Evolutionary conservation across 495 filamentous ascomycete genomes (phyloP), one percentile per base, ranked within the genome.

Genomic region (Aspergillus coremiiformis): DNA sequence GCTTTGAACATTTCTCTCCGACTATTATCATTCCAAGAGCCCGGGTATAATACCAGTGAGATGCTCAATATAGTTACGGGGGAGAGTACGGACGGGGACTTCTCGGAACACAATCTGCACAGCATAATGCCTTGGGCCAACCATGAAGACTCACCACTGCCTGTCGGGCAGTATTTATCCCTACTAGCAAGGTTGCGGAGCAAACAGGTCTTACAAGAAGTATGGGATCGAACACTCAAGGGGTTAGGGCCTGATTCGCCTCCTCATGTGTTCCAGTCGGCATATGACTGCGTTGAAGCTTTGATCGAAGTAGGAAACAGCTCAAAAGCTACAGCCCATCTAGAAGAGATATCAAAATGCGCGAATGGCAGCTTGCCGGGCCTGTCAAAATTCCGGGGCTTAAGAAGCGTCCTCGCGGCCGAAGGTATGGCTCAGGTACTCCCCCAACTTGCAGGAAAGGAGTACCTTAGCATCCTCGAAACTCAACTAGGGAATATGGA

Each of bases 11-110:
- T 57, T 2, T 44, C 62, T 35, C 29, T 71, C 32, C 51, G 59
- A 37, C 45, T 52, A 6, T 29, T 53, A n/a, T 21, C 51, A 5
- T 67, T 69, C 45, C 61, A 64, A 11, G 30, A 59, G 4, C 54
- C 61, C 11, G 21, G 42, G 11, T 61, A 62, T 22, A 58, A 70
- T 44, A 54, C 45, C n/a, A 42, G 39, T 1, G 48, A 46, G 9
- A 53, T 74, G 15, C 57, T 60, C 39, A 45, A 54, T 9, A 15
- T 60, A 35, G 50, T 72, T n/a, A 65, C 62, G 22, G 65, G 64
- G 8, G 64, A 64, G 44, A 45, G 39, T 41, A 45, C 39, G 8
- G n/a, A 43, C 8, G 29, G 22, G 3, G n/a, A 14, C n/a, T n/a
- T 5, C 12, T 19, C 17, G 6, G 11, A 30, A 4, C 45, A 32